Evolutionary conservation across 2,329 filamentous ascomycete genomes (phyloP).

Genomic region (Fonsecaea pedrosoi): DNA sequence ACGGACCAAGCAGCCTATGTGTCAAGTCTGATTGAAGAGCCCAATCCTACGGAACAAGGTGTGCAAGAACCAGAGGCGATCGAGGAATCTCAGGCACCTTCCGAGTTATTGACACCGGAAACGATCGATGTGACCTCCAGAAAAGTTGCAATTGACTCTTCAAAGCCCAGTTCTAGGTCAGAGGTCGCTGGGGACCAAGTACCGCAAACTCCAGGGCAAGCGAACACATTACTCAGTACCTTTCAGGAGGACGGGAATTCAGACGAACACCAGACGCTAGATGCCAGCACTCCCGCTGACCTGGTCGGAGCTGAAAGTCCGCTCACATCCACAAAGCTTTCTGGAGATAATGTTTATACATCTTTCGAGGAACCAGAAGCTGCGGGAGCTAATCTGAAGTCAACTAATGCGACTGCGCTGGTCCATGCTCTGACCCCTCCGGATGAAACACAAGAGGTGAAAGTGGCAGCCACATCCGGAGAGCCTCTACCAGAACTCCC

Average conservation of each 20-base stretch:
- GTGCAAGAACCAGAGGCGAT: constrained; percentile 4
- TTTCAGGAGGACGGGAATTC: neutral
- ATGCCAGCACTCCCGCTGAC: neutral
- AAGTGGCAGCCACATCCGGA: neutral
- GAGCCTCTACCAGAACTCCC: neutral
- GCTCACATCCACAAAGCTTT: neutral
- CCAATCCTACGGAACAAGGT: constrained; percentile 5
- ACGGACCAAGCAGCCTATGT: neutral
- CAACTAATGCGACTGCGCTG: neutral
- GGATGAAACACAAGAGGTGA: neutral
- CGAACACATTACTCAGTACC: neutral
- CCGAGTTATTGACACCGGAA: neutral
- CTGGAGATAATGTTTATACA: neutral
- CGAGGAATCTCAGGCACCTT: neutral
- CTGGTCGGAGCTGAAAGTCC: neutral
- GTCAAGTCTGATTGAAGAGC: neutral
- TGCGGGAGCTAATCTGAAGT: neutral
- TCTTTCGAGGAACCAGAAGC: neutral
- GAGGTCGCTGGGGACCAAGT: neutral
- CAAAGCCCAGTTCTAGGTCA: neutral
- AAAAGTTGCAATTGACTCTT: neutral
- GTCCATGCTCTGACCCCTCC: neutral
- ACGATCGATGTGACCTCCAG: neutral
- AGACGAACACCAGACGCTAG: neutral
- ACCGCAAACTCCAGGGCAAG: neutral